These are phyloP conservation scores for Salmacisia buchloeana DNA, from an alignment of 1,284 basidiomycete species.

Conservation along the genomic window DNA sequence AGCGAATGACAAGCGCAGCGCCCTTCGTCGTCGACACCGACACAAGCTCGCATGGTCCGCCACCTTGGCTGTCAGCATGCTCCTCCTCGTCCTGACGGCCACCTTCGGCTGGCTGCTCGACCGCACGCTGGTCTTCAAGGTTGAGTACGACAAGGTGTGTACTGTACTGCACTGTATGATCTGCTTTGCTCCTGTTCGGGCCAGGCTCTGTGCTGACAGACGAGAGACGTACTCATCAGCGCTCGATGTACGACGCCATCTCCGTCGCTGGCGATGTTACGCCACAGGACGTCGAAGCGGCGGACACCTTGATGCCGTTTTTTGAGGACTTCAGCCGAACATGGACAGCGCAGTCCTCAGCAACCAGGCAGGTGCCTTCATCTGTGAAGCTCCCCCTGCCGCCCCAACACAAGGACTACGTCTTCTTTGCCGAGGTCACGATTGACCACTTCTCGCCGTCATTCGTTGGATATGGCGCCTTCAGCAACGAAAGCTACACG, in stretches of 20 bases:
- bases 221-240: no score
- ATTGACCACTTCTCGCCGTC: background rate
- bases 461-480: background rate
- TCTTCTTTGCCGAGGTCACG: background rate
- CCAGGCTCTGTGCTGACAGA: background rate
- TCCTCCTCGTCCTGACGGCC: background rate
- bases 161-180: no score
- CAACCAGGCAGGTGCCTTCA: background rate
- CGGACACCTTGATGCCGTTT: background rate
- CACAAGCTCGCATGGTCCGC: no score
- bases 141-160: background rate
- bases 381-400: background rate
- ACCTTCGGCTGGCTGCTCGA: background rate
- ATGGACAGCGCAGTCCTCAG: background rate
- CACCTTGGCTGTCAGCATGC: background rate
- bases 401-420: background rate
- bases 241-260: background rate
- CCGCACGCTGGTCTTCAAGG: background rate
- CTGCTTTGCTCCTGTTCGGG: no score
- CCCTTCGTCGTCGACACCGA: no score
- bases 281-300: background rate
- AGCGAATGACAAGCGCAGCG: no score
- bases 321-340: background rate
- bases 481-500: background rate
- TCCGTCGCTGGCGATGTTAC: background rate